Conservation (phyloP, 306 rosid genomes). For the Cicer yamashitae region DNA sequence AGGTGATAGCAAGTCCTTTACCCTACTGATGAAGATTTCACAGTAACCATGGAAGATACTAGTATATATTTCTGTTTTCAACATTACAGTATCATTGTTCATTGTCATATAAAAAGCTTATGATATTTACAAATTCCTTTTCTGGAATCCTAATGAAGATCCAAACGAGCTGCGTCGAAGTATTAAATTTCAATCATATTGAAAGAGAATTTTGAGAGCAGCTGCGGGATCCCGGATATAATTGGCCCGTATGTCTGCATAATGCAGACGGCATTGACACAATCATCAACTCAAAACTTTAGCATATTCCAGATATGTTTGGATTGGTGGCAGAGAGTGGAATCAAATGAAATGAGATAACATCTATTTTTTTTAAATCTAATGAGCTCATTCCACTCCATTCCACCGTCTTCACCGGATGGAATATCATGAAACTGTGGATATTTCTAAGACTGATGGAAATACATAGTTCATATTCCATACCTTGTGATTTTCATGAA, state of each 20-base stretch:
- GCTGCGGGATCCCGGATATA: conserved; percentile 77
- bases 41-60: too few relatives aligned
- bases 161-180: background rate
- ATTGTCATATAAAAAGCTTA: conserved; percentile 29
- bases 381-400: background rate
- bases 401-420: too few relatives aligned
- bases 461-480: conserved; percentile 53
- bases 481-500: conserved; percentile 79
- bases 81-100: background rate
- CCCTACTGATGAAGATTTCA: too few relatives aligned
- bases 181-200: conserved; percentile 59
- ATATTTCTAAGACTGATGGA: background rate
- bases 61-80: too few relatives aligned
- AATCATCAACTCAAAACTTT: background rate
- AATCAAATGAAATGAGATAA: background rate
- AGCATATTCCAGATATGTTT: background rate
- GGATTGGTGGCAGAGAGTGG: background rate
- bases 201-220: conserved; percentile 75
- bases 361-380: background rate
- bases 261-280: conserved; percentile 14
- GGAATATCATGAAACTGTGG: too few relatives aligned
- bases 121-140: conserved; percentile 37
- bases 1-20: too few relatives aligned
- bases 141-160: background rate
- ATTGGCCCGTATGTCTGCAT: conserved; percentile 84